A percentile compares a stretch with the other conserved stretches of the same genome.
phyloP scores from a whole-genome alignment of 192 early-diverging fungal species.

The Rhizoclosmatium globosum region DNA sequence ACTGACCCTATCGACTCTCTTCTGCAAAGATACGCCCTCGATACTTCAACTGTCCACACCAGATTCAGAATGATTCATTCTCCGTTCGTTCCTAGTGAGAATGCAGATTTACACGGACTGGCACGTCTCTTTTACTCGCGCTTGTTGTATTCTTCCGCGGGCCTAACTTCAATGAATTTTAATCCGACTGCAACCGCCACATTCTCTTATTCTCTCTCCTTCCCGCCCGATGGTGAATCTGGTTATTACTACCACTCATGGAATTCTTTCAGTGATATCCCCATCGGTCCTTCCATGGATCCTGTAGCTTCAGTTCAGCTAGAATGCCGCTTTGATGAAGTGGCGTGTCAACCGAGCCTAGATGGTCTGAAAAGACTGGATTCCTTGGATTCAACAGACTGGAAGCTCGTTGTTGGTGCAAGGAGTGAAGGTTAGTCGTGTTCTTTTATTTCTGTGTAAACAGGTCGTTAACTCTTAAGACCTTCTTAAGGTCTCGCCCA shows the following conservation, averaged over 20 bases:
- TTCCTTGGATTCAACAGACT: no score
- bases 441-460: no score
- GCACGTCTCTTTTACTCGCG: conserved; percentile 30
- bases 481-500: background rate
- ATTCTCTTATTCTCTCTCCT: conserved; percentile 10
- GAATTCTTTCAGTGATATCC: conserved; percentile 18
- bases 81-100: conserved; percentile 52
- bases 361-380: background rate
- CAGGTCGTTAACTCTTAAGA: no score
- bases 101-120: conserved; percentile 32
- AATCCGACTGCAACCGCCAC: background rate
- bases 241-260: conserved; percentile 23
- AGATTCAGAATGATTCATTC: conserved; percentile 48
- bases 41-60: background rate
- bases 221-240: background rate
- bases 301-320: conserved; percentile 36
- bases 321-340: conserved; percentile 18
- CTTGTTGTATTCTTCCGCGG: conserved; percentile 1
- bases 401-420: no score
- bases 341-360: background rate
- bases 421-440: no score
- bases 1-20: background rate
- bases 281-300: conserved; percentile 42
- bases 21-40: background rate
- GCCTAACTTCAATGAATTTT: background rate